Evolutionary conservation across 805 yeast genomes (phyloP), one percentile per base, ranked within the genome.

Genomic region (Yarrowia sp.): DNA sequence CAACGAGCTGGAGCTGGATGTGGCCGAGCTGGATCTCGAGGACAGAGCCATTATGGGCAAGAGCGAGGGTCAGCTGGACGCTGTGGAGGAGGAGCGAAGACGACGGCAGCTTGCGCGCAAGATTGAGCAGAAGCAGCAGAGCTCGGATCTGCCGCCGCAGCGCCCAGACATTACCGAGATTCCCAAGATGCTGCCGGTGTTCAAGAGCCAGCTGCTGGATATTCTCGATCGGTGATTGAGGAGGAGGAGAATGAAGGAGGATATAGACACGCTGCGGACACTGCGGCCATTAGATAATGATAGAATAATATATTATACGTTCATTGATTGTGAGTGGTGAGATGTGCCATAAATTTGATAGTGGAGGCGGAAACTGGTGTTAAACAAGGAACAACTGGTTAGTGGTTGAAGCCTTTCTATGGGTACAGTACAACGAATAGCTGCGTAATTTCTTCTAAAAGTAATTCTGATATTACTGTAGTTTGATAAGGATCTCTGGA

Each of bases 141-240:
- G 33, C 2, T 10, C 25, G 2, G 62, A 58, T 12, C n/a, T 44
- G 21, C 56, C 70, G 24, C 65, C 65, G 3, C 68, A 66, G 22
- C 62, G 71, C 29, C 76, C 76, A 4, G 68, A 63, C 7, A 63
- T 71, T 29, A 33, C 24, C n/a, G 74, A 72, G 61, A 67, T 69
- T 2, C 68, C 64, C 8, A 71, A 72, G 49, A 65, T 73, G 35
- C 58, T 67, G 13, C 71, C 71, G 4, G 38, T 25, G 35, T 68
- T 68, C 41, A 67, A 66, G 46, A 47, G 33, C 25, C 56, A 47
- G 41, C 42, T 68, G 59, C 25, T 51, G 58, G 33, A 51, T 13
- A 51, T 51, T 32, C 13, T 51, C 7, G 58, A 49, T 16, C n/a
- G 58, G 12, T 49, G n/a, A n/a, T n/a, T n/a, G n/a, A n/a, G n/a